Base-by-base conservation (phyloP, 2,329 filamentous ascomycete genomes). In the Cadophora sp. region DNA sequence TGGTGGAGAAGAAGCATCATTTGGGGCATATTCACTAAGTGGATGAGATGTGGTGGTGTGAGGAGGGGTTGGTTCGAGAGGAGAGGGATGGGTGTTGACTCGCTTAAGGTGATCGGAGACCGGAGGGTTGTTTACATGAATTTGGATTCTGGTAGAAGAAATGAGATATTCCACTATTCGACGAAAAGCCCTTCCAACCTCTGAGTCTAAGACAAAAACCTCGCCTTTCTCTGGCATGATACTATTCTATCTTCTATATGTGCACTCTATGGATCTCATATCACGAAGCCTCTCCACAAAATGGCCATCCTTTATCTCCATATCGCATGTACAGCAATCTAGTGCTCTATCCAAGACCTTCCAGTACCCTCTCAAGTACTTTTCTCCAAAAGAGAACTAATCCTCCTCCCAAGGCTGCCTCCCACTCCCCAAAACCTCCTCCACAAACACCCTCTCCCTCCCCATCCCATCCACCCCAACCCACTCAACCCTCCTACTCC, bases 391-490 rank as follows among this genome's bases (percentile, higher is more conserved):
- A n/a, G n/a, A n/a, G n/a, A n/a, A n/a, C 26, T 53, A 58, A 16
- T 24, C 40, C 24, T 69, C 55, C 51, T 73, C 71, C 75, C 75
- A 76, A 51, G 75, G 73, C 65, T 73, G 72, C 48, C 24, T 59
- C 56, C 19, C 69, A 12, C 64, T 65, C 22, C 65, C 16, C 64
- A 74, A 60, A 8, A 68, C 53, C 60, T 76, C 74, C 46, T 72
- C 72, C 26, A 59, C 51, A 16, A 65, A 29, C 19, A 48, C 62
- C 50, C 60, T 46, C 5, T 55, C 34, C 29, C 48, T 48, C 6
- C 48, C 63, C 48, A 65, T 51, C 5, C 29, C 64, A 61, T 58
- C 40, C 5, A 8, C 14, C n/a, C 31, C 31, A 6, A 26, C n/a
- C 29, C 48, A 64, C 11, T 68, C 66, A 19, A 71, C 8, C 43